Conservation (phyloP, 1,284 basidiomycete species). For the Irpex lacteus region DNA sequence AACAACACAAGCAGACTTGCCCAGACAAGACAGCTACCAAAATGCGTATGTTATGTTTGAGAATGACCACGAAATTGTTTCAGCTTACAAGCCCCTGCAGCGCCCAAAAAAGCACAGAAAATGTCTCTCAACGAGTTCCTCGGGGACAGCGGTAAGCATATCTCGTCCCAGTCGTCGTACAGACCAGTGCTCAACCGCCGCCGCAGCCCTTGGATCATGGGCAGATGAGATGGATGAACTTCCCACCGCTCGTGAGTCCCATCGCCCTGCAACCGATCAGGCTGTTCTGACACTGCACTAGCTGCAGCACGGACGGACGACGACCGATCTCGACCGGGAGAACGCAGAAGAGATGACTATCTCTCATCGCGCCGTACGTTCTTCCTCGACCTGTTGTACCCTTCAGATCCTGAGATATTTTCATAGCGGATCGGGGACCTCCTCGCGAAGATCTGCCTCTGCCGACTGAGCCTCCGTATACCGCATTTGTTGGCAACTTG, state of each 20-base stretch:
- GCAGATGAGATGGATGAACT: constrained; percentile 94
- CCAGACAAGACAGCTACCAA: constrained; percentile 18
- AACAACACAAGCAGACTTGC: not conserved
- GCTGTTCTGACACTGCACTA: constrained; percentile 29
- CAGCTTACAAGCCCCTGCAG: constrained; percentile 32
- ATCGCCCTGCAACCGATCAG: constrained; percentile 13
- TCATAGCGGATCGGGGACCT: constrained; percentile 57
- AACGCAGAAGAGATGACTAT: constrained; percentile 62
- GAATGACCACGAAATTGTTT: not conserved
- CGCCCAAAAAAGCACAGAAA: constrained; percentile 88
- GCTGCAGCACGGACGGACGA: constrained; percentile 64
- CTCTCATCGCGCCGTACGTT: constrained; percentile 55
- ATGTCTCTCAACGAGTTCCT: constrained; percentile 90
- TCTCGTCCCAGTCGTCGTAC: constrained; percentile 12
- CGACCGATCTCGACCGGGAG: constrained; percentile 45
- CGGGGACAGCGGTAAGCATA: constrained; percentile 67
- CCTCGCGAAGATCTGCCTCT: constrained; percentile 88
- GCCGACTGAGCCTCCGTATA: constrained; percentile 94
- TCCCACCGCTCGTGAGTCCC: constrained; percentile 81
- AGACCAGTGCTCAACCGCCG: constrained; percentile 34
- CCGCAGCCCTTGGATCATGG: constrained; percentile 82
- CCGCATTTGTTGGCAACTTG: constrained; percentile 94
- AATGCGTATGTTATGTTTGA: constrained; percentile 28
- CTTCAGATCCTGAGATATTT: constrained; percentile 9
- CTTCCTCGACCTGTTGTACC: constrained; percentile 7